A percentile compares a stretch with the other conserved stretches of the same genome.
phyloP scores from a whole-genome alignment of 208 protist species.

The Leishmania martiniquensis region DNA sequence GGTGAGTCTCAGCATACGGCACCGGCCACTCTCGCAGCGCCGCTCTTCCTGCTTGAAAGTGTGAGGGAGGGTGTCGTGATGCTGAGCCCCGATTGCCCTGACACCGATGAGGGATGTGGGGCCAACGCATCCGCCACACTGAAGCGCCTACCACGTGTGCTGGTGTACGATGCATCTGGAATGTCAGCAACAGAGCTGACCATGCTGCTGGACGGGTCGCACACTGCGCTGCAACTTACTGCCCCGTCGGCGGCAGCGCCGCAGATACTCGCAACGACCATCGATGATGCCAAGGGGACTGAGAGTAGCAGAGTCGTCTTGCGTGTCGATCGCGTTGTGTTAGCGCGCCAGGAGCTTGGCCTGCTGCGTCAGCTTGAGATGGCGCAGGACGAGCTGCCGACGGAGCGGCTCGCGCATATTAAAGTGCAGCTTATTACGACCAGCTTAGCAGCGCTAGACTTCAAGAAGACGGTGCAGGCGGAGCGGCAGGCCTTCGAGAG shows the following conservation, averaged over 20 bases:
- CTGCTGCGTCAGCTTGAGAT: slow-evolving; percentile 74
- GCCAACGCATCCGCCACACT: neutral
- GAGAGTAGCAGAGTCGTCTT: neutral
- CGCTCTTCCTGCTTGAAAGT: slow-evolving; percentile 6
- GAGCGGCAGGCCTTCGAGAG: slow-evolving; percentile 74
- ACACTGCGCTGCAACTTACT: slow-evolving; percentile 20
- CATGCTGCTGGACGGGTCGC: slow-evolving; percentile 48
- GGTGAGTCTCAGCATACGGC: neutral
- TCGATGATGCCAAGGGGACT: neutral
- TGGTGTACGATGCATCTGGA: slow-evolving; percentile 45
- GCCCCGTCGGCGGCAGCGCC: slow-evolving; percentile 1
- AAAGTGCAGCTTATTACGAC: slow-evolving; percentile 74
- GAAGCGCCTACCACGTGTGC: slow-evolving; percentile 33
- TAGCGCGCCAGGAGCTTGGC: slow-evolving; percentile 49
- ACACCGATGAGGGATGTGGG: neutral
- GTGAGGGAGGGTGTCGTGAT: slow-evolving; percentile 12
- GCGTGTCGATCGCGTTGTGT: slow-evolving; percentile 41
- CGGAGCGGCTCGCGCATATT: slow-evolving; percentile 25
- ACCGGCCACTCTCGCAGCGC: neutral
- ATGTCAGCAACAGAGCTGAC: slow-evolving; percentile 53
- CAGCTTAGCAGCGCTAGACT: slow-evolving; percentile 39
- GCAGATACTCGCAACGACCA: neutral
- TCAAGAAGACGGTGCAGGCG: slow-evolving; percentile 36
- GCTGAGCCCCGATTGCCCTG: neutral
- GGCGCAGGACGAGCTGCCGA: slow-evolving; percentile 59